Base-by-base conservation (phyloP, 2,329 filamentous ascomycete genomes). In the Coniochaeta sp. region DNA sequence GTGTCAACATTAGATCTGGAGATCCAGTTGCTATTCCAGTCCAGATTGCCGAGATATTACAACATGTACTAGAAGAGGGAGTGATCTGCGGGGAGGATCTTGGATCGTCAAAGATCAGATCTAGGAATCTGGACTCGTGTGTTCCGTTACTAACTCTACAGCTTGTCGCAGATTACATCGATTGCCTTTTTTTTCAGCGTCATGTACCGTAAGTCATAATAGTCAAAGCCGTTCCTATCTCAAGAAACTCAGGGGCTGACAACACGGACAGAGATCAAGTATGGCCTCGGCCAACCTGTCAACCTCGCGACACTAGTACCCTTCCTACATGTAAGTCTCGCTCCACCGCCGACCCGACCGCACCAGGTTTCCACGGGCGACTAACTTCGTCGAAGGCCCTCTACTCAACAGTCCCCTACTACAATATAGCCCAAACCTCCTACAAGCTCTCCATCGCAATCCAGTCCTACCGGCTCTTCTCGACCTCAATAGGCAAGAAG, bases 391-490 rank as follows among this genome's bases (percentile, higher is more conserved):
- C 20, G 3, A n/a, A n/a, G 55, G 56, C 55, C 3, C 56, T 63
- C 5, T 64, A 58, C 54, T 55, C 56, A n/a, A 63, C 60, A 2
- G 56, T 63, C 32, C 55, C 58, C 2, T 46, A 57, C 16, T 64
- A 64, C 53, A 61, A 60, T 48, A 33, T 61, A 13, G 50, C 59
- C 9, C 55, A 63, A 35, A 53, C 56, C 9, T 50, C 61, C 30
- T 60, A 57, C 54, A 64, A 64, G 24, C 54, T 64, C 7, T 64
- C 62, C 40, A 63, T 64, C 55, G 56, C 60, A 13, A 54, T 61
- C 26, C 61, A 63, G 49, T 62, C 57, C 51, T 53, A 57, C 38
- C 59, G 62, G 5, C 55, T 64, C 22, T 61, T 64, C 56, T 57
- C 56, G 26, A 60, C 58, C 5, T 48, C 49, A 1, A 53, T 32